Base-by-base conservation (phyloP, 1,139 yeast genomes). In the Arxiozyma bovina region DNA sequence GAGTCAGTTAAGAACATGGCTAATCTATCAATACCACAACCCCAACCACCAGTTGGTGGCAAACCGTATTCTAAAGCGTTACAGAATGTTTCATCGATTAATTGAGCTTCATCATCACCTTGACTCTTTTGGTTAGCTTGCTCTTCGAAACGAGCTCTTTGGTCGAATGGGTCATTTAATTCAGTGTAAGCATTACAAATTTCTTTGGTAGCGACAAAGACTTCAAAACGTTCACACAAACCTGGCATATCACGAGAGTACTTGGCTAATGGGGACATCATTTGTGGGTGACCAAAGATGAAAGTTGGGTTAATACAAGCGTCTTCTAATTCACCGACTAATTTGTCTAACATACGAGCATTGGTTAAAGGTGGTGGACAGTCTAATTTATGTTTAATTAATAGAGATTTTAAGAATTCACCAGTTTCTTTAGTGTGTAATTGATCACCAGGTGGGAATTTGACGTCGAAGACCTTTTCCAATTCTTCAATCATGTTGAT, bases 21-120 rank as follows among this genome's bases (percentile, higher is more conserved):
- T 69, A 93, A 73, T 79, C 99, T 88, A 76, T 93, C 99, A 66
- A 93, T 90, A 81, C 99, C 99, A 77, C 96, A 87, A 68, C 99
- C 99, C 98, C 98, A 93, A 66, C 99, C 99, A 73, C 95, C 99
- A 67, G 99, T 93, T 68, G 99, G 99, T 59, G 99, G 99, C 69
- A 93, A 81, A 74, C 99, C 99, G 74, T 89, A 93, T 77, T 93
- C 99, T 70, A 93, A 82, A 61, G 99, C 97, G 68, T 91, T 88
- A 78, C 96, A 87, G 90, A 93, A 93, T 59, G 89, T 85, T 76
- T 93, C 99, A 72, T 93, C 99, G 61, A 93, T 80, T 74, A 90
- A 73, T 77, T 93, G 99, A 57, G 97, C 99, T 77, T 93, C 99
- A 69, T 93, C 99, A 70, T 93, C 99, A 79, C 99, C 99, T 75